Conservation (phyloP, 1,284 basidiomycete species). For the Violaceomyces palustris region DNA sequence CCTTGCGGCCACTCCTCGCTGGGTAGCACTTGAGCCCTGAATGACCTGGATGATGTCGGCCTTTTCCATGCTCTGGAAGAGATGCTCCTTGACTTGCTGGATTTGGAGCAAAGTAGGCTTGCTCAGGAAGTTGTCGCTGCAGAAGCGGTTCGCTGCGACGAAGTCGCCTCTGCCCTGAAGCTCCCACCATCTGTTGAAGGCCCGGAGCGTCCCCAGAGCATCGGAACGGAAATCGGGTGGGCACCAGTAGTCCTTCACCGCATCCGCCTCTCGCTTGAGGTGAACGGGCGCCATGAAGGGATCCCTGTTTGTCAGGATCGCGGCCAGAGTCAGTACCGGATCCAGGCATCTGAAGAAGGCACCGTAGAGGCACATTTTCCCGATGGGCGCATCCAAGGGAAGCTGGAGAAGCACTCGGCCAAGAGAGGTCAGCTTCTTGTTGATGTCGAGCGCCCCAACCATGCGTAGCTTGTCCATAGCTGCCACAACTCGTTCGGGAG, state of each 20-base stretch:
- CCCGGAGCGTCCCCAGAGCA: conserved; percentile 71
- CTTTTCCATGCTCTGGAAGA: conserved; percentile 72
- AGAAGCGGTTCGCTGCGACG: conserved; percentile 68
- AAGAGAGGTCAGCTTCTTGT: conserved; percentile 76
- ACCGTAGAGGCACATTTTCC: conserved; percentile 81
- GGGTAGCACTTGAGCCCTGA: conserved; percentile 4
- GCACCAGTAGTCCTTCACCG: conserved; percentile 75
- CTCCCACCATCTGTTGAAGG: conserved; percentile 71
- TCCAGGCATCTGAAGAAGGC: conserved; percentile 91
- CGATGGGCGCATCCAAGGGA: conserved; percentile 84
- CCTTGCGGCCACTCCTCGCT: conserved; percentile 15
- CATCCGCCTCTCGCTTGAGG: conserved; percentile 57
- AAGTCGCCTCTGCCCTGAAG: conserved; percentile 35
- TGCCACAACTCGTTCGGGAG: conserved; percentile 67
- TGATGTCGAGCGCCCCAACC: conserved; percentile 78
- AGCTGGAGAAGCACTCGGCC: conserved; percentile 83
- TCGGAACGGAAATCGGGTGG: conserved; percentile 78
- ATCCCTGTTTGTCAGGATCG: conserved; percentile 81
- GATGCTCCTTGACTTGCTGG: conserved; percentile 75
- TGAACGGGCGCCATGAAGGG: conserved; percentile 76
- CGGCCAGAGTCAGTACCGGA: conserved; percentile 79
- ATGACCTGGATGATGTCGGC: conserved; percentile 54
- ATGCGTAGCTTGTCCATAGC: conserved; percentile 77
- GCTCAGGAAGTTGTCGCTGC: conserved; percentile 78
- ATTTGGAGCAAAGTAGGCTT: conserved; percentile 78